Evolutionary conservation across 2,329 filamentous ascomycete genomes (phyloP), one percentile per base, ranked within the genome.

Genomic region (Fusarium piperis): DNA sequence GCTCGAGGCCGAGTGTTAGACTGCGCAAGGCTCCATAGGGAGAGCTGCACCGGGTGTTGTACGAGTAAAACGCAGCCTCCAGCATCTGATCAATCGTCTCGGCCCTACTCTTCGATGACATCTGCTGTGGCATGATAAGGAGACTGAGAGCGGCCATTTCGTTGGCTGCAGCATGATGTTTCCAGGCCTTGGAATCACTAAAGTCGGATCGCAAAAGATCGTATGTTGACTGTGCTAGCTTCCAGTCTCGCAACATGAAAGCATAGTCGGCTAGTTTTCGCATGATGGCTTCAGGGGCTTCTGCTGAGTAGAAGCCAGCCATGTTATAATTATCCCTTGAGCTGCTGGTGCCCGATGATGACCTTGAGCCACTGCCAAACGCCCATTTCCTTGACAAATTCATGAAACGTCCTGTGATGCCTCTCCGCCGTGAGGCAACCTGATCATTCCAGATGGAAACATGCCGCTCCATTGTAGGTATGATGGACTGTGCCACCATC

Each of bases 241-340:
- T 98, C 90, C 93, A 99, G 81, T 99, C 97, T 33, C 96, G 90
- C 38, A 99, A 87, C 95, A 99, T 98, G 78, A 99, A 97, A 12
- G 94, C 92, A 81, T 95, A 98, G 79, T 99, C 96, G 46, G 94
- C 96, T 55, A 99, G 85, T 78, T 97, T 97, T 36, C 96, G 91
- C 89, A 99, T 93, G 56, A 96, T 88, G 4, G 95, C 95, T 83
- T 99, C 97, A 0, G 94, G 91, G 0, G 93, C 85, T 69, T 97
- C 94, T 1, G 94, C 92, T 28, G 89, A 87, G 81, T 98, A 99
- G 79, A 93, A 97, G 2, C 94, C 94, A 8, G 90, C 81, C 38
- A 87, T 82, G 80, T 98, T 94, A 81, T 97, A 98, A 77, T 94
- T 97, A 75, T 88, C 90, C 59, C 82, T 85, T 6, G 83, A 82